Evolutionary conservation across 2,329 filamentous ascomycete genomes (phyloP), one percentile per base, ranked within the genome.

Genomic region (Botryotinia narcissicola): DNA sequence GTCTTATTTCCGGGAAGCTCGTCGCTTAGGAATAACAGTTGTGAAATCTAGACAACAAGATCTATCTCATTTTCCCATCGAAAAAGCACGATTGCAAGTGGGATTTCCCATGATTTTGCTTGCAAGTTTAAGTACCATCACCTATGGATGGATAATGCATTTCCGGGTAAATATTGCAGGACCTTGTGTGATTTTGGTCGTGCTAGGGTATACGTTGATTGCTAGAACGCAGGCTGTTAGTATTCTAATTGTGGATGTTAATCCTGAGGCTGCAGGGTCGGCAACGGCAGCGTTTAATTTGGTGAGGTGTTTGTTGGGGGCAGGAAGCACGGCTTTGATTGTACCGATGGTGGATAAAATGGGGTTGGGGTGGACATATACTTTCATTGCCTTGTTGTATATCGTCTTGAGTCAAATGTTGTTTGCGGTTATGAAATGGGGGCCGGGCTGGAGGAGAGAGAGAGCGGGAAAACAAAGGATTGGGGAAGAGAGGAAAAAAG

Each of bases 1-100:
- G 86, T 93, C 92, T 80, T 94, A 90, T 80, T 85, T 86, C 1
- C 87, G 90, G 1, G 86, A 91, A 73, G 90, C 90, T 20, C 79
- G 81, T 16, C 83, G 81, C 8, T 80, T 88, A 0, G 87, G 87
- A 16, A 82, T 92, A 16, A 78, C 84, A 0, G 84, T 90, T 71
- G 86, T 86, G 72, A 85, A 85, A 76, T 86, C 84, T 66, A 86
- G 87, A 16, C 86, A 86, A 75, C 83, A 84, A 46, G 85, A 88
- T 74, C 80, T 88, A 20, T 77, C 81, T 0, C 75, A 81, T 0
- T 88, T 89, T 51, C 86, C 87, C 1, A 85, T 89, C 16, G 87
- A 89, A 77, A 81, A 82, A 3, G 87, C 84, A 0, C 83, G 87
- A 1, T 80, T 88, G 1, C 84, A 88, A 75, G 77, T 87, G 29